Evolutionary conservation across 345 rosid species (phyloP).

Genomic region (Arabis alpina): DNA sequence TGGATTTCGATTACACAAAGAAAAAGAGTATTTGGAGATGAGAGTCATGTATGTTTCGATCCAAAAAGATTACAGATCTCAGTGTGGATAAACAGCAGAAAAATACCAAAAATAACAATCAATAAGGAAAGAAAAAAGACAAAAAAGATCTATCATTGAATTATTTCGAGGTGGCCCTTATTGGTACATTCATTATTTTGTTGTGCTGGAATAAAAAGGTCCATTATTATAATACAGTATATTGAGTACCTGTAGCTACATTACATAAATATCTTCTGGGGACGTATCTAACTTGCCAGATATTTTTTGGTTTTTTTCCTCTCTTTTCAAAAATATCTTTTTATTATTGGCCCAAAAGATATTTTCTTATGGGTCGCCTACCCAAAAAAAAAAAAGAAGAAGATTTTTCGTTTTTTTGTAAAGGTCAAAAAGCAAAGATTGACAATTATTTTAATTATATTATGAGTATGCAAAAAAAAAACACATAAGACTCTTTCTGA

Average conservation of each 20-base stretch:
- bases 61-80: too few relatives aligned
- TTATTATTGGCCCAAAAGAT: constrained; percentile 1
- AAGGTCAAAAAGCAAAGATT: constrained; percentile 39
- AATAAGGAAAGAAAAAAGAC: constrained; percentile 1
- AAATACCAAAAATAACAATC: too few relatives aligned
- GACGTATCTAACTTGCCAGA: constrained; percentile 36
- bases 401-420: constrained; percentile 32
- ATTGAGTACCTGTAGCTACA: constrained; percentile 8
- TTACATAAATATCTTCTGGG: constrained; percentile 16
- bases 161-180: background rate
- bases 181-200: background rate
- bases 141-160: constrained; percentile 20
- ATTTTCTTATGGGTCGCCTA: constrained; percentile 16
- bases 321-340: constrained; percentile 28
- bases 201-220: too few relatives aligned
- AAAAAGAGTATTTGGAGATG: background rate
- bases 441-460: constrained; percentile 2
- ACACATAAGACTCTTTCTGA: constrained; percentile 18
- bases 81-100: too few relatives aligned
- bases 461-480: constrained; percentile 1
- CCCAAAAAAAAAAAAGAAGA: constrained; percentile 5
- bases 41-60: too few relatives aligned
- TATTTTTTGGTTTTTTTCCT: constrained; percentile 18
- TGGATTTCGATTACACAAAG: background rate
- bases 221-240: background rate